phyloP scores from a whole-genome alignment of 2,329 filamentous ascomycete genomes.

The Aspergillus alliaceus region DNA sequence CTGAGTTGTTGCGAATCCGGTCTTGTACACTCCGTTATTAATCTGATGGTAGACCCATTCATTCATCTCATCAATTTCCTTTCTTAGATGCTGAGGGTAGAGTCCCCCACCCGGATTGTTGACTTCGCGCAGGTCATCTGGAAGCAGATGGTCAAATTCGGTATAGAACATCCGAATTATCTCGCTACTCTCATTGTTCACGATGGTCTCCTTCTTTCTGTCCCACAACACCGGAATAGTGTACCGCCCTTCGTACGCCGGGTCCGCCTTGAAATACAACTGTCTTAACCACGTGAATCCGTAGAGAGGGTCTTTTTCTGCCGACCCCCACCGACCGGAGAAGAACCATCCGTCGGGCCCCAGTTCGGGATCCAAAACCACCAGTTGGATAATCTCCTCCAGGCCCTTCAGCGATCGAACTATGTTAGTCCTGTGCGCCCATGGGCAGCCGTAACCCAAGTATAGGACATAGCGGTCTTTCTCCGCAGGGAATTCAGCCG shows the following conservation, averaged over 20 bases:
- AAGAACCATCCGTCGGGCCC: conserved; percentile 70
- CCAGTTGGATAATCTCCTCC: conserved; percentile 50
- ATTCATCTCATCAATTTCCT: conserved; percentile 71
- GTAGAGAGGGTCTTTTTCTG: conserved; percentile 66
- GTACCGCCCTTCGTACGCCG: conserved; percentile 69
- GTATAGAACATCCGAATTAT: conserved; percentile 81
- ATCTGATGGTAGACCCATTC: conserved; percentile 69
- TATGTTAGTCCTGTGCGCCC: conserved; percentile 57
- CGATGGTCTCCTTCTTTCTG: conserved; percentile 69
- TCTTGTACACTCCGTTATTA: conserved; percentile 58
- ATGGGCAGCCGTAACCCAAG: conserved; percentile 61
- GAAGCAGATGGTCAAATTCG: conserved; percentile 70
- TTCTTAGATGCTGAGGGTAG: conserved; percentile 62
- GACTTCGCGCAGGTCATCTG: conserved; percentile 56
- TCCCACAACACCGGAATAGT: conserved; percentile 84
- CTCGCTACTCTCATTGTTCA: conserved; percentile 85
- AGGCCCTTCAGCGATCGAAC: conserved; percentile 53
- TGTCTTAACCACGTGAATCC: conserved; percentile 71
- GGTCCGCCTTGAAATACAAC: conserved; percentile 71
- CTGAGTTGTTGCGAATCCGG: conserved; percentile 76
- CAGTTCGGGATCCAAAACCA: conserved; percentile 42
- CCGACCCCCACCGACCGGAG: conserved; percentile 57
- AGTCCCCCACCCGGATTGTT: conserved; percentile 56
- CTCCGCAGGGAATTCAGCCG: conserved; percentile 57
- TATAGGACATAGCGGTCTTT: conserved; percentile 63